Percentiles rank a stretch among this genome's conserved stretches.
Evolutionary conservation across 768 basidiomycete genomes (phyloP).

Genomic region (Exsudoporus frostii): DNA sequence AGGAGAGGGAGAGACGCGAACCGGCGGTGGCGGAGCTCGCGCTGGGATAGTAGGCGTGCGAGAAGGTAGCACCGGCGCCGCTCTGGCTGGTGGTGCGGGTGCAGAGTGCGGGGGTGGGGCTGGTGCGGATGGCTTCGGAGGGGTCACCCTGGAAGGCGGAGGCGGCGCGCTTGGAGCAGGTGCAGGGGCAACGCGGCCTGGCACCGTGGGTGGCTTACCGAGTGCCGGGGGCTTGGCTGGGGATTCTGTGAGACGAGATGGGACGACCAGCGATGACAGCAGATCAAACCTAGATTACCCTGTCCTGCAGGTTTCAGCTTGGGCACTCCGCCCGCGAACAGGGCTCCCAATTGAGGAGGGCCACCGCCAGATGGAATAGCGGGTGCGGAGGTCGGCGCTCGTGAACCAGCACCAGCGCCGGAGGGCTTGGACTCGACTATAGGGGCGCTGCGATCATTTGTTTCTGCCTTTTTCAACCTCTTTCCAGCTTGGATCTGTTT

Average conservation of each 20-base stretch:
- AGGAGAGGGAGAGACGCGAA: slow-evolving; percentile 32
- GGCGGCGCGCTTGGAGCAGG: slow-evolving; percentile 25
- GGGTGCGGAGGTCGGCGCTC: slow-evolving; percentile 20
- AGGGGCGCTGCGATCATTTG: slow-evolving; percentile 79
- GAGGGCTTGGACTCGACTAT: slow-evolving; percentile 46
- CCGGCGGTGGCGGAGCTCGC: slow-evolving; percentile 42
- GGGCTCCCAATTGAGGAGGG: slow-evolving; percentile 76
- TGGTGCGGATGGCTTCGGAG: slow-evolving; percentile 30
- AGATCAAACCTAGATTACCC: slow-evolving; percentile 47
- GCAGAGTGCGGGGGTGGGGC: slow-evolving; percentile 33
- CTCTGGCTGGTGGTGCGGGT: slow-evolving; percentile 36
- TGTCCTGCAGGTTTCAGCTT: slow-evolving; percentile 82
- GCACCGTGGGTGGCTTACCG: slow-evolving; percentile 65
- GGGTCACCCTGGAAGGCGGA: slow-evolving; percentile 30
- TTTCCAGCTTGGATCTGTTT: slow-evolving; percentile 83
- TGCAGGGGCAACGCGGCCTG: slow-evolving; percentile 43
- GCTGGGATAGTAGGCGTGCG: slow-evolving; percentile 42
- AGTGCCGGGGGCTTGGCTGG: slow-evolving; percentile 60
- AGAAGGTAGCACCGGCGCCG: slow-evolving; percentile 35
- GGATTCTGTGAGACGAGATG: slow-evolving; percentile 9
- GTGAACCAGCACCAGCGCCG: slow-evolving; percentile 38
- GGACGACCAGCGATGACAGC: slow-evolving; percentile 3
- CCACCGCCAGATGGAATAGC: slow-evolving; percentile 35
- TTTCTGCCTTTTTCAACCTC: slow-evolving; percentile 76
- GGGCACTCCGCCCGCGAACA: slow-evolving; percentile 92